Conservation (phyloP, 2,329 filamentous ascomycete genomes). For the Aspergillus tamarii region DNA sequence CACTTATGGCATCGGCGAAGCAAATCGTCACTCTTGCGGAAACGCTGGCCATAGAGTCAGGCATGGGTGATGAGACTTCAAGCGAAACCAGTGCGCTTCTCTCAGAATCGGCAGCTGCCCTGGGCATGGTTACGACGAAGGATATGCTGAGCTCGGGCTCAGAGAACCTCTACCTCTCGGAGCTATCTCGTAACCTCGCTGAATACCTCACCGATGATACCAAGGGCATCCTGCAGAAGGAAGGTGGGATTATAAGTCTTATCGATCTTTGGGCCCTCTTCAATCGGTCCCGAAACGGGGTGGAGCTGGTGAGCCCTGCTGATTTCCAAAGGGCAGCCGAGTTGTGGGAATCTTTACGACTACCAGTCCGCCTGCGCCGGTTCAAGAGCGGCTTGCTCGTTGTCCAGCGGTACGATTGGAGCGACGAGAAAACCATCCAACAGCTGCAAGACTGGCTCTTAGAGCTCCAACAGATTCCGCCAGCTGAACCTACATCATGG, state of each 20-base stretch:
- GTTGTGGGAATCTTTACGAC: conserved; percentile 82
- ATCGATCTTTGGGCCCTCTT: conserved; percentile 95
- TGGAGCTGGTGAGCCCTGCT: conserved; percentile 87
- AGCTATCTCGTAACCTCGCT: conserved; percentile 80
- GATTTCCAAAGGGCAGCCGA: conserved; percentile 90
- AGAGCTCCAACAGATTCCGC: conserved; percentile 69
- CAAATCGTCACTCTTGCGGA: conserved; percentile 94
- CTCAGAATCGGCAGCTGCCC: conserved; percentile 78
- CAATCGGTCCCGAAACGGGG: conserved; percentile 88
- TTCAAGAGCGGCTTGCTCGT: conserved; percentile 96
- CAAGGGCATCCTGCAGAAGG: conserved; percentile 73
- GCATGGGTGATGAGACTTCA: conserved; percentile 61
- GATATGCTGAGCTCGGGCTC: conserved; percentile 84
- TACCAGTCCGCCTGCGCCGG: conserved; percentile 82
- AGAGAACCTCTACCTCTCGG: conserved; percentile 85
- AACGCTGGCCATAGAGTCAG: conserved; percentile 72
- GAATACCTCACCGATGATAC: conserved; percentile 88
- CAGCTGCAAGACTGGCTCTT: conserved; percentile 77
- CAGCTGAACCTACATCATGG: conserved; percentile 69
- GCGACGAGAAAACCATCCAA: conserved; percentile 84
- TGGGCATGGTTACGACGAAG: conserved; percentile 90
- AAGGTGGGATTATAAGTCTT: conserved; percentile 85
- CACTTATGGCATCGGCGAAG: conserved; percentile 95
- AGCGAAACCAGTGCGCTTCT: conserved; percentile 74
- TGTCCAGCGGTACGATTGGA: conserved; percentile 84